Evolutionary conservation across 352 stramenopile species (phyloP), one percentile per base, ranked within the genome.

Genomic region (Phytophthora ramorum): DNA sequence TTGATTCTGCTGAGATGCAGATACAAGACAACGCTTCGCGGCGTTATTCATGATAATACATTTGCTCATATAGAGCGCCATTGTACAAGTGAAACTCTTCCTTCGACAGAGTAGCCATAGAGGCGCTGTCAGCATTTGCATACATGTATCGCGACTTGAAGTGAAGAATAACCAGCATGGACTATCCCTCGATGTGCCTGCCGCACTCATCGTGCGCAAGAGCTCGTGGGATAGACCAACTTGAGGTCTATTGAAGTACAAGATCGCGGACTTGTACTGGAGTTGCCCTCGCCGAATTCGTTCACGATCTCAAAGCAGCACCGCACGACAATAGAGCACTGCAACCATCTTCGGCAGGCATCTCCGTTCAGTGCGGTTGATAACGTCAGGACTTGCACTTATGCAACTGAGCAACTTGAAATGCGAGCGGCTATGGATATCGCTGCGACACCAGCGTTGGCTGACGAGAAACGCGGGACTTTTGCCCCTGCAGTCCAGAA

Each of bases 11-110:
- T 58, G 41, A 64, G n/a, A 22, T 67, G 41, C 54, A 66, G 53
- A 66, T 58, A 38, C 50, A 56, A 53, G 26, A 17, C 49, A 69
- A 71, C 57, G 57, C 63, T 16, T 45, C 19, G 16, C 16, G 28
- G 63, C 63, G 63, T 71, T 66, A 71, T 68, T 57, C 60, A 68
- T 63, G 37, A 49, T 47, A 65, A 67, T 46, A 34, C 30, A 51
- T 62, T 62, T 67, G 14, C n/a, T 49, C 19, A 49, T 32, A 49
- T 32, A 34, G 43, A 14, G 20, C 43, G 6, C 38, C 38, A 19
- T 44, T 44, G 38, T 44, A 19, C 14, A 44, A 22, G 14, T 44
- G 38, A 10, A 16, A 20, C 8, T 14, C 4, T 38, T 8, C n/a
- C 14, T 38, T 41, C 2, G 34, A 17, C 16, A 17, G 35, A 41